These are phyloP conservation scores for Pleurotus sapidus DNA, from an alignment of 768 basidiomycete species.

Conservation along the genomic window DNA sequence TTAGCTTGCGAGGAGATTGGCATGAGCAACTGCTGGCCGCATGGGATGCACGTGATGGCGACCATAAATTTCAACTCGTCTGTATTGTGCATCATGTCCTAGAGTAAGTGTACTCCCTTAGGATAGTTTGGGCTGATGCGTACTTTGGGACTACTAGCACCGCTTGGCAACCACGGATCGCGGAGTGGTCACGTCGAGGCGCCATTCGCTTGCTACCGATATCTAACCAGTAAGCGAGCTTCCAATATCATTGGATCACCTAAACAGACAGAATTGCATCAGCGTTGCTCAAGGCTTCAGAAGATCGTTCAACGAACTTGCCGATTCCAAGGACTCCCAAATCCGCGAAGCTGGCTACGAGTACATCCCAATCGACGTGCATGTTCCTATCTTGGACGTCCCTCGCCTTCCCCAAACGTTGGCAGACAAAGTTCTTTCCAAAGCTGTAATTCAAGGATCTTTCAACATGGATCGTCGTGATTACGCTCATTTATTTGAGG, in stretches of 20 bases:
- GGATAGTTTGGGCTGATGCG: neutral
- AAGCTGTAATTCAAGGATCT: conserved; percentile 39
- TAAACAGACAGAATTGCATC: neutral
- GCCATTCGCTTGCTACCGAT: conserved; percentile 36
- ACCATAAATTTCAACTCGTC: conserved; percentile 37
- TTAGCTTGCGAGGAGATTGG: conserved; percentile 22
- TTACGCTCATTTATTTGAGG: conserved; percentile 30
- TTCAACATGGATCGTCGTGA: conserved; percentile 31
- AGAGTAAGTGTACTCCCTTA: conserved; percentile 10
- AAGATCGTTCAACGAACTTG: conserved; percentile 22
- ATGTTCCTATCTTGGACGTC: conserved; percentile 31
- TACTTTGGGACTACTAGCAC: conserved; percentile 15
- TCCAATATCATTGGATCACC: neutral
- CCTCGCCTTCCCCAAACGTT: conserved; percentile 21
- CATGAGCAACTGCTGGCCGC: conserved; percentile 24
- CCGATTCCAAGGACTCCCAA: conserved; percentile 26
- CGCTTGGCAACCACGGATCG: conserved; percentile 27
- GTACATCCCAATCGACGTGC: conserved; percentile 32
- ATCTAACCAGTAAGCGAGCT: conserved; percentile 33
- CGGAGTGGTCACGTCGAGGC: conserved; percentile 32
- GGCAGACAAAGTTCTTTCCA: conserved; percentile 24
- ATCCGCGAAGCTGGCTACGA: conserved; percentile 29
- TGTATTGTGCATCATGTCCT: conserved; percentile 37
- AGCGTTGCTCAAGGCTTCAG: conserved; percentile 30
- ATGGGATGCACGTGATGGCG: conserved; percentile 31